Evolutionary conservation across 2,329 filamentous ascomycete species (phyloP).

Genomic region (Pyrenophora teres): DNA sequence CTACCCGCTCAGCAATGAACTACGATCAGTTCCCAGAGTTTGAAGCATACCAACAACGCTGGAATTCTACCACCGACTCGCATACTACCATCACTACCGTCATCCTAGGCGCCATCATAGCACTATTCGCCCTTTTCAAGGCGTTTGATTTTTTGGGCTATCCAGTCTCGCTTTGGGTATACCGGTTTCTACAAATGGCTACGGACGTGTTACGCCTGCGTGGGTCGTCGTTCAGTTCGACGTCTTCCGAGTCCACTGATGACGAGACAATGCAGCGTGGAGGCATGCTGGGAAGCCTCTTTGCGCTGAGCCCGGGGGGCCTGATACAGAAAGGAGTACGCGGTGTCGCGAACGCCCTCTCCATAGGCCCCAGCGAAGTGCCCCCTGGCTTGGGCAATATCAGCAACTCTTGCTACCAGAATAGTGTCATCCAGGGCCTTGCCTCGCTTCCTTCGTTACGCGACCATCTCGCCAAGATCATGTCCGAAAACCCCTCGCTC

Average conservation of each 20-base stretch:
- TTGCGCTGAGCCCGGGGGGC: conserved; percentile 47
- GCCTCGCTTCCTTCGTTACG: conserved; percentile 74
- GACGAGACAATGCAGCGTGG: conserved; percentile 29
- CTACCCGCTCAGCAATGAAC: conserved; percentile 28
- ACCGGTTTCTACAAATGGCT: conserved; percentile 51
- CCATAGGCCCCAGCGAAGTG: conserved; percentile 36
- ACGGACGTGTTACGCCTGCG: conserved; percentile 11
- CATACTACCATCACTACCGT: conserved; percentile 19
- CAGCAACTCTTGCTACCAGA: conserved; percentile 97
- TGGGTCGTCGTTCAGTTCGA: conserved; percentile 8
- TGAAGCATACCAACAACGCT: conserved; percentile 23
- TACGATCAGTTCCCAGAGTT: conserved; percentile 23
- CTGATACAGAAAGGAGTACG: conserved; percentile 44
- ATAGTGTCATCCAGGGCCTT: conserved; percentile 83
- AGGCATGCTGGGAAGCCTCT: conserved; percentile 36
- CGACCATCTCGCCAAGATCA: conserved; percentile 60
- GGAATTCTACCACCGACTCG: conserved; percentile 16
- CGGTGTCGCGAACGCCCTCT: conserved; percentile 45
- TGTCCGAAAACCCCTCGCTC: conserved; percentile 42
- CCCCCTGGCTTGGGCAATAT: conserved; percentile 79
- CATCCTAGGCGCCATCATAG: conserved; percentile 27
- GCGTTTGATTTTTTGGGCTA: conserved; percentile 35
- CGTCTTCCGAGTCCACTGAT: conserved; percentile 21
- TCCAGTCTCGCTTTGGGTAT: conserved; percentile 55
- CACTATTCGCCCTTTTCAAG: conserved; percentile 37